phyloP scores from a whole-genome alignment of 495 filamentous ascomycete genomes.

The Pseudoneurospora amorphoporcata region DNA sequence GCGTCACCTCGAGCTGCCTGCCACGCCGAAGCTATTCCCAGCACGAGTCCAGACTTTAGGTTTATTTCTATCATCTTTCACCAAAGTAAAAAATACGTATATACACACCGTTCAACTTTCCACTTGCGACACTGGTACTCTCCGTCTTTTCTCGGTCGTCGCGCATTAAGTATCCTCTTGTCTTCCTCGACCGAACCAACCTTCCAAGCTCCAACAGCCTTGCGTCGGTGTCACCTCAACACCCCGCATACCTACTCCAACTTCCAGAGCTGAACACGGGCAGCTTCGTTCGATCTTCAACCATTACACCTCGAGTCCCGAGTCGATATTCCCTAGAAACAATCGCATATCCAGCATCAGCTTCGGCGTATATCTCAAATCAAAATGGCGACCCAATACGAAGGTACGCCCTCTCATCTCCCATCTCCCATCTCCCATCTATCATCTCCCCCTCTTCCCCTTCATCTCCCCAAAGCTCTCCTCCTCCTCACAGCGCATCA shows the following conservation, averaged over 20 bases:
- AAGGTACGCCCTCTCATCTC: conserved; percentile 24
- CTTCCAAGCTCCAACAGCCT: background rate
- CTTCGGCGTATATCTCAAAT: background rate
- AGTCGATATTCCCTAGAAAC: no score
- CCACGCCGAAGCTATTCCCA: background rate
- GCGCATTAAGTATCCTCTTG: background rate
- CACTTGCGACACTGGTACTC: background rate
- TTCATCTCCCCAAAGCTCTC: no score
- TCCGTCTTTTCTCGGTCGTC: background rate
- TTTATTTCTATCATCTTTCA: background rate
- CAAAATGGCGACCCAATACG: conserved; percentile 36
- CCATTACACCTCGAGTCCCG: background rate
- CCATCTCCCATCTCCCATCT: conserved; percentile 1
- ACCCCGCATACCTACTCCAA: background rate
- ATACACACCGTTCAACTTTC: background rate
- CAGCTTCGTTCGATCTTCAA: background rate
- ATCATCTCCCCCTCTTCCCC: no score
- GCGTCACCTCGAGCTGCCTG: background rate
- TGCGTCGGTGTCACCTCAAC: background rate
- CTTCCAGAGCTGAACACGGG: background rate
- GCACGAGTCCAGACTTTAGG: background rate
- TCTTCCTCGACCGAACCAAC: background rate
- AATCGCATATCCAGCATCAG: background rate
- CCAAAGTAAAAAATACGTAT: background rate
- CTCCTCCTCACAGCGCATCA: no score